Conservation (phyloP, 352 stramenopile species). For the Elongisporangium anandrum region DNA sequence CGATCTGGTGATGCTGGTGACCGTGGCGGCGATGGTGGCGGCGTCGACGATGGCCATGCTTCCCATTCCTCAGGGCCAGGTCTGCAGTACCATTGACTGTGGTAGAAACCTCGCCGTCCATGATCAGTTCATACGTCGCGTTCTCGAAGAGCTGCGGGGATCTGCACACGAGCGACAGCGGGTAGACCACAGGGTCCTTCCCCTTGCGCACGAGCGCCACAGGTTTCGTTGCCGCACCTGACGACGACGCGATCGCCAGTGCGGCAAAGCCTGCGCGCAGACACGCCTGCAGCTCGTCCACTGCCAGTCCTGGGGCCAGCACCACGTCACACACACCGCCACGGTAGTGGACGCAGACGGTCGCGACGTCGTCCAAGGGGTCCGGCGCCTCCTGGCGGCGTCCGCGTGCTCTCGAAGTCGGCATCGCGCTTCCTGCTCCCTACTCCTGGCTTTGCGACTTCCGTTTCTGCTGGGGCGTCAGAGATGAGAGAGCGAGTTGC, state of each 20-base stretch:
- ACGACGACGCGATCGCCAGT: conserved; percentile 1
- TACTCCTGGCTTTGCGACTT: background rate
- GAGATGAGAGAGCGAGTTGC: background rate
- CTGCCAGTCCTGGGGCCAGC: conserved; percentile 22
- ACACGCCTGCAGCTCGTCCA: conserved; percentile 52
- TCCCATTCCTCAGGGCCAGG: background rate
- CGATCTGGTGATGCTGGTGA: conserved; percentile 11
- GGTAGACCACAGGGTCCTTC: conserved; percentile 44
- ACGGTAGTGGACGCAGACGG: background rate
- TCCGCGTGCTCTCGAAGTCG: background rate
- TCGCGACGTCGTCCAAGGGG: background rate
- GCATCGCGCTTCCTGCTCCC: background rate
- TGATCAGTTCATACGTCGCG: conserved; percentile 41
- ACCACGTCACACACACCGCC: conserved; percentile 32
- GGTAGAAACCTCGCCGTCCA: conserved; percentile 15
- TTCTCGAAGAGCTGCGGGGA: conserved; percentile 48
- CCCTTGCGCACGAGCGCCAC: conserved; percentile 20
- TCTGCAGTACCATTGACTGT: background rate
- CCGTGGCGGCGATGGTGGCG: conserved; percentile 9
- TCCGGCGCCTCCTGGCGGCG: background rate
- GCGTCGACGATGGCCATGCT: conserved; percentile 3
- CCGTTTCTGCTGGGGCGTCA: background rate
- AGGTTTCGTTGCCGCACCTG: background rate
- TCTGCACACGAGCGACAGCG: conserved; percentile 58
- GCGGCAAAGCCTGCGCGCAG: conserved; percentile 36